Base-by-base conservation (phyloP, 179 eudicot genomes). In the Beta corolliflora region DNA sequence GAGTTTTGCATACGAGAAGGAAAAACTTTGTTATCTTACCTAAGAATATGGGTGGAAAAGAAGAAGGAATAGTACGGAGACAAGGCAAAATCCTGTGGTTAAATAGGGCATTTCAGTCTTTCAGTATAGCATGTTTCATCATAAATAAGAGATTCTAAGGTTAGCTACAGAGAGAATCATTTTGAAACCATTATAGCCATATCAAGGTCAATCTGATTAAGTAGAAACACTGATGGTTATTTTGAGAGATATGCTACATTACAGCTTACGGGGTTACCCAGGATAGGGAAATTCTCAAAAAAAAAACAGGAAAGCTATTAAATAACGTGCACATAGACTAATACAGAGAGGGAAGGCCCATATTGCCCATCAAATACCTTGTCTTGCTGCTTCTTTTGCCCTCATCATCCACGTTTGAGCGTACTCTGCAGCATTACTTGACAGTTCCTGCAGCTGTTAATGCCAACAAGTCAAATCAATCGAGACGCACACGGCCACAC, bases 301-400 rank as follows among this genome's bases (percentile, higher is more conserved):
- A n/a, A 36, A 36, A 68, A 41, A 12, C 67, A 63, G 13, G 10
- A 63, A 2, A 63, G 36, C 36, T 60, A 60, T n/a, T 5, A 6
- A 19, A 60, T 8, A 2, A 60, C 1, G 0, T 5, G 5, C 31
- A 3, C n/a, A 19, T 31, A 46, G 31, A 71, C 25, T 46, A 46
- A 48, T n/a, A 12, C 29, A 67, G 81, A 29, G 52, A 25, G 76
- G 45, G 3, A 76, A 55, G 53, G 36, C 56, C n/a, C 56, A 71
- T 9, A 75, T 45, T 23, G n/a, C 45, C 13, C 60, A 52, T 77
- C 41, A 36, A 36, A 36, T 82, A 86, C 91, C 91, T 84, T 70
- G 90, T 31, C 76, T 79, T 73, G 90, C 85, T 73, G 88, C 89
- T 76, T 85, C 90, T 79, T 86, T 87, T 58, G 90, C 90, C 78